Conservation (phyloP, 768 basidiomycete species). For the Gymnopilus junonius region DNA sequence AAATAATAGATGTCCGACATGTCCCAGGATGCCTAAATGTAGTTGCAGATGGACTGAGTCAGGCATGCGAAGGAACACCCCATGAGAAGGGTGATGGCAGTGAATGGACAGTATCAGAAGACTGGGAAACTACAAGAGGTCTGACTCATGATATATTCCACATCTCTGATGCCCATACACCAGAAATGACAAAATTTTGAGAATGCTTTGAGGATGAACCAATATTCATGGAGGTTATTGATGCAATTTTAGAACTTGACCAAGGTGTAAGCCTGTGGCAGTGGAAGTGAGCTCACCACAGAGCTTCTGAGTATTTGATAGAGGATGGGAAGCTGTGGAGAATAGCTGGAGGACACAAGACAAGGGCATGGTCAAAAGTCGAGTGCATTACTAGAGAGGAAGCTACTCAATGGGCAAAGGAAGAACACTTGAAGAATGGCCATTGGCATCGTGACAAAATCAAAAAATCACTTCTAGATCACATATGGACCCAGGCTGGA, state of each 20-base stretch:
- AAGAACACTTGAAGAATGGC: slow-evolving; percentile 25
- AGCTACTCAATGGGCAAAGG: slow-evolving; percentile 23
- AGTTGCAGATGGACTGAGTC: slow-evolving; percentile 35
- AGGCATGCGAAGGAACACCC: slow-evolving; percentile 20
- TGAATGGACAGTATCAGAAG: slow-evolving; percentile 33
- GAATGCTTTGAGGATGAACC: slow-evolving; percentile 25
- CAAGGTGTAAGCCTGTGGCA: slow-evolving; percentile 13
- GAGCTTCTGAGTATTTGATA: slow-evolving; percentile 28
- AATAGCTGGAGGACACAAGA: slow-evolving; percentile 16
- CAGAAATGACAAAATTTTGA: background rate
- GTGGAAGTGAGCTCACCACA: slow-evolving; percentile 24
- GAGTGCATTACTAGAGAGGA: slow-evolving; percentile 35
- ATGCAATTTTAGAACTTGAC: slow-evolving; percentile 26
- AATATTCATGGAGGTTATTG: slow-evolving; percentile 27
- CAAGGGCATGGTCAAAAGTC: slow-evolving; percentile 18
- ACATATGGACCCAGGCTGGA: slow-evolving; percentile 32
- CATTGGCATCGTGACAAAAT: slow-evolving; percentile 40
- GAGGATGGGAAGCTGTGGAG: slow-evolving; percentile 32
- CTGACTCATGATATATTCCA: slow-evolving; percentile 24
- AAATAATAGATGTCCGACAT: slow-evolving; percentile 29
- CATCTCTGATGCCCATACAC: background rate
- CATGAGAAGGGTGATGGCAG: slow-evolving; percentile 27
- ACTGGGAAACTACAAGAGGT: slow-evolving; percentile 26
- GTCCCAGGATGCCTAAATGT: slow-evolving; percentile 16
- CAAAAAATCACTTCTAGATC: slow-evolving; percentile 33